These are phyloP conservation scores for Chytriomyces sp. DNA, from an alignment of 192 early-diverging fungal genomes.

Conservation along the genomic window DNA sequence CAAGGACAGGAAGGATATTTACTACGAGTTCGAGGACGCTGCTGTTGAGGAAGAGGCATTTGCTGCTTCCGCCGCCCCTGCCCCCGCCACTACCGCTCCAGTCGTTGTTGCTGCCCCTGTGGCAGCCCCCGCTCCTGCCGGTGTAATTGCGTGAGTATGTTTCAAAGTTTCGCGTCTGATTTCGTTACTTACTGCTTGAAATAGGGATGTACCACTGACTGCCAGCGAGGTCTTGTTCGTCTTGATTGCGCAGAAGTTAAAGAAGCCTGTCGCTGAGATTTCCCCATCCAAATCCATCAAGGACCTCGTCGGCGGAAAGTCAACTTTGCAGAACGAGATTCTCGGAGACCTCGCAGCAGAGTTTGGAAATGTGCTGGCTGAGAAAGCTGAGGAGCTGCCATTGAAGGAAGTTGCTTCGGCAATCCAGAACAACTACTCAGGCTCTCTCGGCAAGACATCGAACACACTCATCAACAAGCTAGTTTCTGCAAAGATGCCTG, in stretches of 20 bases:
- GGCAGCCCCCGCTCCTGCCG: conserved; percentile 55
- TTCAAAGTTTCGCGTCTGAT: conserved; percentile 19
- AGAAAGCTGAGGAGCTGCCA: conserved; percentile 90
- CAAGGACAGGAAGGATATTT: conserved; percentile 92
- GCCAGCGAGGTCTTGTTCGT: conserved; percentile 81
- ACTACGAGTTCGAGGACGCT: conserved; percentile 83
- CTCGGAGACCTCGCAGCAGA: conserved; percentile 93
- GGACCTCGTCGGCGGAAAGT: conserved; percentile 94
- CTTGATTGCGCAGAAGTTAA: conserved; percentile 89
- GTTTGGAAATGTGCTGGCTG: conserved; percentile 77
- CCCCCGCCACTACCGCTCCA: conserved; percentile 52
- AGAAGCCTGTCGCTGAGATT: conserved; percentile 77
- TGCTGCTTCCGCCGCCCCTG: conserved; percentile 51
- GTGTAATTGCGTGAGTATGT: conserved; percentile 38
- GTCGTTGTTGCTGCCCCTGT: conserved; percentile 55
- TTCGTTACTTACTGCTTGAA: background rate
- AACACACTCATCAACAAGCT: conserved; percentile 75
- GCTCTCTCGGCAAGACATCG: conserved; percentile 82
- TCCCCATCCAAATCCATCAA: conserved; percentile 80
- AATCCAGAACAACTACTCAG: conserved; percentile 63
- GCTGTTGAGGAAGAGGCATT: conserved; percentile 47
- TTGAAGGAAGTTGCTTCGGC: conserved; percentile 76
- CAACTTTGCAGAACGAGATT: conserved; percentile 95
- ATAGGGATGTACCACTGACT: conserved; percentile 75
- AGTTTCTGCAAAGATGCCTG: conserved; percentile 89